These are phyloP conservation scores for Neofusicoccum umdonicola DNA, from an alignment of 2,329 filamentous ascomycete species.

Conservation along the genomic window DNA sequence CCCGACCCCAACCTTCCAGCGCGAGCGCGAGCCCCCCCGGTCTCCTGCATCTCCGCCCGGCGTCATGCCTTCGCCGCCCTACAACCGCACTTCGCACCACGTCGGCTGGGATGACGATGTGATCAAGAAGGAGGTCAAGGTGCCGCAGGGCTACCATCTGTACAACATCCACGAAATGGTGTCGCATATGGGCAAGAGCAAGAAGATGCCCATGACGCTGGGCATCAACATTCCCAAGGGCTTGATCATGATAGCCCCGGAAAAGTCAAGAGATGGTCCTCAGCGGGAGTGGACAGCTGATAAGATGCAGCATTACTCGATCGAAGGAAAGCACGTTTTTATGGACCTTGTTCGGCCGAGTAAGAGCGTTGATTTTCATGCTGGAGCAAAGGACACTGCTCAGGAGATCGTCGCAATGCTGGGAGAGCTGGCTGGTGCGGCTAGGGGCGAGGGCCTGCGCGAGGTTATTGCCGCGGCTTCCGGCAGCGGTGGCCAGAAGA, in stretches of 20 bases:
- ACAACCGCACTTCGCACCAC: slow-evolving; percentile 32
- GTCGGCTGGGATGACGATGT: slow-evolving; percentile 44
- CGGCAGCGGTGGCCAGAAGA: slow-evolving; percentile 65
- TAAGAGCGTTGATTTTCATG: slow-evolving; percentile 95
- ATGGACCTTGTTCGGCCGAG: slow-evolving; percentile 87
- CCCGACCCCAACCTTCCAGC: slow-evolving; percentile 34
- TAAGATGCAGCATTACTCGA: slow-evolving; percentile 94
- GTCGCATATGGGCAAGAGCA: slow-evolving; percentile 92
- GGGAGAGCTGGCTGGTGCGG: slow-evolving; percentile 83
- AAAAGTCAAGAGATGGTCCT: slow-evolving; percentile 76
- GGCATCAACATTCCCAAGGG: slow-evolving; percentile 91
- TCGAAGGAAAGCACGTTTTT: slow-evolving; percentile 97
- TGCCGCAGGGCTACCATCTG: slow-evolving; percentile 69
- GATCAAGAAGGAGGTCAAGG: slow-evolving; percentile 34
- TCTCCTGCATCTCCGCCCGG: slow-evolving; percentile 20
- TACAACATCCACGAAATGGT: slow-evolving; percentile 99
- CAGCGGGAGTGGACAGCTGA: slow-evolving; percentile 93
- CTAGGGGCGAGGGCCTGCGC: slow-evolving; percentile 75
- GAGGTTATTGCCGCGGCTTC: slow-evolving; percentile 83
- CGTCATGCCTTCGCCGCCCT: slow-evolving; percentile 56
- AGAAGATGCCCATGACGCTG: slow-evolving; percentile 96
- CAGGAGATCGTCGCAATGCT: slow-evolving; percentile 86
- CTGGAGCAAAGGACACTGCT: slow-evolving; percentile 93
- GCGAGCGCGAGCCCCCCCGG: slow-evolving; percentile 20
- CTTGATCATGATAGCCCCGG: slow-evolving; percentile 85